Evolutionary conservation across 768 basidiomycete species (phyloP).

Genomic region (Dentipellis sp.): DNA sequence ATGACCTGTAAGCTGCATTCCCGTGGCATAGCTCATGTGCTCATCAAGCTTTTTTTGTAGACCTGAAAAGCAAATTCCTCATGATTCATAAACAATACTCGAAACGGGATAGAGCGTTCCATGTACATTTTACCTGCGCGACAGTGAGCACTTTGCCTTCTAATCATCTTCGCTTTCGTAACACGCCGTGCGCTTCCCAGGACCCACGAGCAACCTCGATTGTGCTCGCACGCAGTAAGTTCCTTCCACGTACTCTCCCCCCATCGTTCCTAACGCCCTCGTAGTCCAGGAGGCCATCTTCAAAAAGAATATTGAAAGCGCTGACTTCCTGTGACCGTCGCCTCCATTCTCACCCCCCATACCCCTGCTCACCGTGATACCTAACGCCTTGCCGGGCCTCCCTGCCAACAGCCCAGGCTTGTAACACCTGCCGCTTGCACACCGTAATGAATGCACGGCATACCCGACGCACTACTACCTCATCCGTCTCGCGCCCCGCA

Average conservation of each 20-base stretch:
- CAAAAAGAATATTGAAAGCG: slow-evolving; percentile 12
- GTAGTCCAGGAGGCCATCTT: slow-evolving; percentile 21
- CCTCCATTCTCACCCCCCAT: no score
- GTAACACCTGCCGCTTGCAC: no score
- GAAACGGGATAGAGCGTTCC: slow-evolving; percentile 35
- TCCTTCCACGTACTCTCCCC: not conserved
- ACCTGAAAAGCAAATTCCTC: slow-evolving; percentile 41
- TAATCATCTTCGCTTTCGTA: slow-evolving; percentile 1
- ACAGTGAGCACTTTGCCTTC: slow-evolving; percentile 30
- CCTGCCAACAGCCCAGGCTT: no score
- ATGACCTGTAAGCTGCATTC: slow-evolving; percentile 36
- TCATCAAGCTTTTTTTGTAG: slow-evolving; percentile 22
- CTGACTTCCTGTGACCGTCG: slow-evolving; percentile 16
- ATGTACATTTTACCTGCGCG: slow-evolving; percentile 49
- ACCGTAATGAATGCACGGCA: no score
- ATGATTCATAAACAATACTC: slow-evolving; percentile 42
- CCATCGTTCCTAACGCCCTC: not conserved
- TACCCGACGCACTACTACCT: no score
- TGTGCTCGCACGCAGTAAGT: slow-evolving; percentile 40
- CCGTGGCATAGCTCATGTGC: not conserved
- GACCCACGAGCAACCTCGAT: slow-evolving; percentile 37
- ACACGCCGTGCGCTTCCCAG: slow-evolving; percentile 20
- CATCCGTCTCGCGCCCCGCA: not conserved
- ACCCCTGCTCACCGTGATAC: no score
- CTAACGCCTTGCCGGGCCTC: no score